Conservation (phyloP, 169 alveolate species). For the Cyclospora cayetanensis region DNA sequence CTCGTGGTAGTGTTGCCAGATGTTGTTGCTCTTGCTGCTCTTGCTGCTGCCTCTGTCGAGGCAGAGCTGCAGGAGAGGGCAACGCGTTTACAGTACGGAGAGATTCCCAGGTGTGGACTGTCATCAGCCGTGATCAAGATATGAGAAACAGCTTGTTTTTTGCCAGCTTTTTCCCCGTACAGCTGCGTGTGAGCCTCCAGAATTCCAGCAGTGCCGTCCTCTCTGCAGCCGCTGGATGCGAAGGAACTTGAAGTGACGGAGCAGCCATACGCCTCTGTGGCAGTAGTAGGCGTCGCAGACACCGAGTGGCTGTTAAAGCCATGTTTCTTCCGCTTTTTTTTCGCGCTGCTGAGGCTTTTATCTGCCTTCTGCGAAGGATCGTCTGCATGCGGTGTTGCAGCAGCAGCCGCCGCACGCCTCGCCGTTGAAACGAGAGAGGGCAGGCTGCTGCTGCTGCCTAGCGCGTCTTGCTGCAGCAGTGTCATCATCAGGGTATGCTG, state of each 20-base stretch:
- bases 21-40: neutral
- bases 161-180: constrained; percentile 7
- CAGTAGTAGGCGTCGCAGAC: no score
- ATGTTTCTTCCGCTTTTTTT: constrained; percentile 12
- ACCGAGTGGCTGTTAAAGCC: no score
- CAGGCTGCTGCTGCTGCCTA: neutral
- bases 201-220: no score
- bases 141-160: neutral
- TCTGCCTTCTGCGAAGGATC: neutral
- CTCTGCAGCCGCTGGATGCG: no score
- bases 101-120: neutral
- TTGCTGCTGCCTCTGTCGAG: no score
- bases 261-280: no score
- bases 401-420: constrained; percentile 36
- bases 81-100: neutral
- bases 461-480: constrained; percentile 20
- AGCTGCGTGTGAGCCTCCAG: no score
- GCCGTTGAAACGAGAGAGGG: constrained; percentile 20
- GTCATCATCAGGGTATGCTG: neutral
- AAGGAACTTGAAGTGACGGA: no score
- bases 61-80: constrained; percentile 16
- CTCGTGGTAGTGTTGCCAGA: constrained; percentile 21
- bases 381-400: neutral
- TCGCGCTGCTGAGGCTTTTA: constrained; percentile 6
- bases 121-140: constrained; percentile 28